phyloP scores from a whole-genome alignment of 768 basidiomycete species.

The Suillus subluteus region DNA sequence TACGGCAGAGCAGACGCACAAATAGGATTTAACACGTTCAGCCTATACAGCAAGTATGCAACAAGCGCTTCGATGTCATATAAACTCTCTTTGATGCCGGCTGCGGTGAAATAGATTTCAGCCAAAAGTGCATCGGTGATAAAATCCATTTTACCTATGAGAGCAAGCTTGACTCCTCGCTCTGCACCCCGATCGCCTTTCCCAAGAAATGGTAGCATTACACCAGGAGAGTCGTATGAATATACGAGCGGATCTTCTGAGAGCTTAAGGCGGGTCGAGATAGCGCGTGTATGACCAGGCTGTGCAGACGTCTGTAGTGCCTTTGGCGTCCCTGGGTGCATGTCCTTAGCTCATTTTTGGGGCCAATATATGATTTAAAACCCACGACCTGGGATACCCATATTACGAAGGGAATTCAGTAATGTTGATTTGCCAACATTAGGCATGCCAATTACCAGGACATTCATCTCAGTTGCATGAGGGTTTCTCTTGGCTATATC shows the following conservation, averaged over 20 bases:
- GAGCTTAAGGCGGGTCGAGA: constrained; percentile 89
- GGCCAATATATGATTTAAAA: constrained; percentile 23
- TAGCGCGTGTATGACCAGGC: constrained; percentile 86
- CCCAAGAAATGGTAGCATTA: constrained; percentile 96
- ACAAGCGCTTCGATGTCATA: constrained; percentile 86
- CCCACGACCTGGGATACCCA: constrained; percentile 87
- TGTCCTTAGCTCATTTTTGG: constrained; percentile 9
- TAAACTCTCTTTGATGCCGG: constrained; percentile 92
- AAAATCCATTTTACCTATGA: constrained; percentile 67
- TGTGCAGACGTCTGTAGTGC: constrained; percentile 87
- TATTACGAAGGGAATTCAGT: constrained; percentile 85
- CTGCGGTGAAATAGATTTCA: constrained; percentile 41
- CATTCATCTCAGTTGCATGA: constrained; percentile 77
- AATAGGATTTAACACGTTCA: constrained; percentile 77
- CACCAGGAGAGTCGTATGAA: constrained; percentile 94
- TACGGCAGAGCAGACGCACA: constrained; percentile 47
- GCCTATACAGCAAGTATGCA: constrained; percentile 82
- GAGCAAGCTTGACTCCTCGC: constrained; percentile 87
- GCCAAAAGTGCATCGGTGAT: constrained; percentile 8
- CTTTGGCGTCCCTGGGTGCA: constrained; percentile 70
- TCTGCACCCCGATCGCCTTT: constrained; percentile 85
- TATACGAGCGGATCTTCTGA: constrained; percentile 82
- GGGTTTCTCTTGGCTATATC: constrained; percentile 72
- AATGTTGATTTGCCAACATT: constrained; percentile 98
- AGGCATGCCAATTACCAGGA: constrained; percentile 97